These are phyloP conservation scores for Sphaerobolus stellatus DNA, from an alignment of 1,284 basidiomycete genomes.

Conservation along the genomic window DNA sequence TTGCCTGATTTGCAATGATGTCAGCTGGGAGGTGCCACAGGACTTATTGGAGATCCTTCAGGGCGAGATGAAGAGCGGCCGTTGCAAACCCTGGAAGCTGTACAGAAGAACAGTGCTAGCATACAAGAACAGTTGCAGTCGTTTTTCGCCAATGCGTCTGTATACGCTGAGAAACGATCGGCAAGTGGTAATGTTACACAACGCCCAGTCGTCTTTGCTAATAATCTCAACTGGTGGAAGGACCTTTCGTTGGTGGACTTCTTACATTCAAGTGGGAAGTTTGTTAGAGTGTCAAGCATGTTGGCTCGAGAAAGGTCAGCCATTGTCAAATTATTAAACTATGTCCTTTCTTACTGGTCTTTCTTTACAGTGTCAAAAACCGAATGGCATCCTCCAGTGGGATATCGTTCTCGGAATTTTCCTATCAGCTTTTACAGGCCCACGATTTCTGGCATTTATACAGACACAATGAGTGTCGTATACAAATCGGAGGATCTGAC, in stretches of 20 bases:
- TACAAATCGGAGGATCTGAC: slow-evolving; percentile 95
- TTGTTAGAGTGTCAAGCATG: slow-evolving; percentile 88
- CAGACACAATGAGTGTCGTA: slow-evolving; percentile 64
- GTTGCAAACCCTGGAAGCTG: slow-evolving; percentile 56
- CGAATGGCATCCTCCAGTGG: slow-evolving; percentile 77
- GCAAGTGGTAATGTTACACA: slow-evolving; percentile 9
- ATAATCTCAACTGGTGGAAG: slow-evolving; percentile 86
- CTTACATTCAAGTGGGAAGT: slow-evolving; percentile 76
- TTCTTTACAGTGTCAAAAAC: slow-evolving; percentile 70
- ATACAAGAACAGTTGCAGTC: slow-evolving; percentile 66
- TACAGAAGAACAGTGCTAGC: slow-evolving; percentile 66
- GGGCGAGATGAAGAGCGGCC: slow-evolving; percentile 85
- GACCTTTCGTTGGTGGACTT: slow-evolving; percentile 82
- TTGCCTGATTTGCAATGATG: slow-evolving; percentile 6
- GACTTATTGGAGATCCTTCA: slow-evolving; percentile 95
- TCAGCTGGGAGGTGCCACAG: slow-evolving; percentile 88
- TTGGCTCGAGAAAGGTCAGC: slow-evolving; percentile 83
- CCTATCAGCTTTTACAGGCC: slow-evolving; percentile 95
- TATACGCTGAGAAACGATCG: slow-evolving; percentile 53
- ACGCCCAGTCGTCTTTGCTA: slow-evolving; percentile 50
- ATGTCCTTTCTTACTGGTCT: slow-evolving; percentile 4
- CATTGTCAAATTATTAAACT: not conserved
- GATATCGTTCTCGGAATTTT: slow-evolving; percentile 96
- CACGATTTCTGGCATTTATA: slow-evolving; percentile 90
- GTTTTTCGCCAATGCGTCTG: slow-evolving; percentile 71